A percentile compares a stretch with the other conserved stretches of the same genome.
Conservation (phyloP, 108 stramenopile species). For the Skeletonema potamos region DNA sequence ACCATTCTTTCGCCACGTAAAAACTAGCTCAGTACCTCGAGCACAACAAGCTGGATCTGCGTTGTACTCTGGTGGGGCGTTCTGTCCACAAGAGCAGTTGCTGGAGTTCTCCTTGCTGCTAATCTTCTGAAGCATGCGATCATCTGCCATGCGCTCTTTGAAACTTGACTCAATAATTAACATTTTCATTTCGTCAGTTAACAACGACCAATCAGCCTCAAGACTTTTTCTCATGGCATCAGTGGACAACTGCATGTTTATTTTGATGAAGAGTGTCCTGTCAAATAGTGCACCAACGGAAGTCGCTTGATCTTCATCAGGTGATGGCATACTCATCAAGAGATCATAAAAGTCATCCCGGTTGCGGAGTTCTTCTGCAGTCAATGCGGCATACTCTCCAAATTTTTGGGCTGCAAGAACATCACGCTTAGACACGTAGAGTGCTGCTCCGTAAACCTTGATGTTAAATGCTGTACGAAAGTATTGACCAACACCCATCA, state of each 20-base stretch:
- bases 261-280: conserved; percentile 77
- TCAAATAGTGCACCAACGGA: conserved; percentile 64
- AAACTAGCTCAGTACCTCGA: conserved; percentile 81
- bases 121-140: conserved; percentile 62
- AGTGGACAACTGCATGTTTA: conserved; percentile 85
- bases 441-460: conserved; percentile 86
- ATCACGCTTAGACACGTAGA: conserved; percentile 82
- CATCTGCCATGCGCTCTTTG: conserved; percentile 68
- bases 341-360: conserved; percentile 70
- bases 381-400: conserved; percentile 55
- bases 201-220: conserved; percentile 82
- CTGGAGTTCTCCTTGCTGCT: conserved; percentile 69
- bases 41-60: conserved; percentile 83
- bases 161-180: conserved; percentile 75
- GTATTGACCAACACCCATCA: conserved; percentile 87
- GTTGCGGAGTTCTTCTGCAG: conserved; percentile 68
- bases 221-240: conserved; percentile 85
- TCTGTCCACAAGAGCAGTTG: conserved; percentile 81
- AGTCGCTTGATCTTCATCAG: conserved; percentile 28
- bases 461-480: conserved; percentile 75
- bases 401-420: conserved; percentile 75
- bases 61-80: conserved; percentile 70
- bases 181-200: conserved; percentile 79
- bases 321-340: conserved; percentile 61
- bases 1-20: conserved; percentile 86